Evolutionary conservation across 345 rosid genomes (phyloP), one percentile per base, ranked within the genome.

Genomic region (Erysimum cheiranthoides): DNA sequence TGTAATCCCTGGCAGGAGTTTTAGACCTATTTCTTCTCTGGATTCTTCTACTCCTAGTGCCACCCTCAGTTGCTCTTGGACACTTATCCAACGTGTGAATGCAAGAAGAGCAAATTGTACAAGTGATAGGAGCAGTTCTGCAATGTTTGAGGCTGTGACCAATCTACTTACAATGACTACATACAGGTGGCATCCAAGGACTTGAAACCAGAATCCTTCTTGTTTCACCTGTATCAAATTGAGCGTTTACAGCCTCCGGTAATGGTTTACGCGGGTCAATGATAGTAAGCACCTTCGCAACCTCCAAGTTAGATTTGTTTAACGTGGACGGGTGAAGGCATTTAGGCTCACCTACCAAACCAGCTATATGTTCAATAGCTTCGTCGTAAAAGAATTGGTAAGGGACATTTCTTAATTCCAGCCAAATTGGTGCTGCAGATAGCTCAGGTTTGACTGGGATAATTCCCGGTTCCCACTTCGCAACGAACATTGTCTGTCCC

Each of bases 361-460:
- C 17, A 0, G 35, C 35, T 0, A 53, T 13, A 0, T 0, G 10
- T 0, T 11, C 59, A 0, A 53, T 0, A 2, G 16, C 8, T 2
- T 53, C 59, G 0, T 10, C 35, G 0, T 28, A 0, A 10, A 53
- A 53, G 16, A 27, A 28, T 3, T 53, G 35, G 0, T 6, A 5
- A 0, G 59, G 59, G 0, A 53, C 59, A 0, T 12, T 1, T 0
- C 16, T 1, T 0, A 53, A 4, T 0, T 53, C 34, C 0, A 53
- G 3, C 35, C 59, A 53, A 0, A 53, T 5, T 1, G 34, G 35
- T 0, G 16, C 16, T 1, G 2, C 0, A 0, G 56, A 21, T 0
- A 51, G 14, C 2, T 21, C n/a, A 0, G 57, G 30, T 5, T 21
- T 51, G 0, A 0, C 3, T 0, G 18, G 21, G 0, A 2, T 8